Percentiles rank a stretch among this genome's conserved stretches.
These are phyloP conservation scores for Xerocomellus dryophilus DNA, from an alignment of 768 basidiomycete genomes.

Conservation along the genomic window DNA sequence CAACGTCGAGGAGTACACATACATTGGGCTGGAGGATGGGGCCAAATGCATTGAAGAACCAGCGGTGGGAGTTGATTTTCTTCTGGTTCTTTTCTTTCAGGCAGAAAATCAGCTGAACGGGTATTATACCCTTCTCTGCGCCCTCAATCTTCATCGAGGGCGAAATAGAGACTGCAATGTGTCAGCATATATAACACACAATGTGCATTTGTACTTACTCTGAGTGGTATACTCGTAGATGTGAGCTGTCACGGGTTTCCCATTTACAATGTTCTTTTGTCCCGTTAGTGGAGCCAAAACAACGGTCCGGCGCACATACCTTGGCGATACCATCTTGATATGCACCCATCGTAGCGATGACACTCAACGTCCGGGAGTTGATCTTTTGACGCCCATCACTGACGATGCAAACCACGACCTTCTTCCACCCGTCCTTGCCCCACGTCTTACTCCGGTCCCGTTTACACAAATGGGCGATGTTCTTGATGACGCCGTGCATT, in stretches of 20 bases:
- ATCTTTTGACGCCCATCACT: conserved; percentile 85
- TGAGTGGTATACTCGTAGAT: conserved; percentile 95
- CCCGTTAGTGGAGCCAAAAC: conserved; percentile 1
- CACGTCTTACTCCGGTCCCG: conserved; percentile 88
- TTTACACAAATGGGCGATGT: conserved; percentile 84
- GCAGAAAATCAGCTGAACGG: conserved; percentile 91
- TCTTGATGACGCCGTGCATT: conserved; percentile 96
- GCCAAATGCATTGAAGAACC: conserved; percentile 93
- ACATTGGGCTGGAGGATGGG: conserved; percentile 86
- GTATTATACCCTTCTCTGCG: conserved; percentile 74
- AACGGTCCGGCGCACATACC: conserved; percentile 36
- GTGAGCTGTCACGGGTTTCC: conserved; percentile 80
- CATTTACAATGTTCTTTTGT: conserved; percentile 67
- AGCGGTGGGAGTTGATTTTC: conserved; percentile 92
- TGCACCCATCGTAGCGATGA: conserved; percentile 89
- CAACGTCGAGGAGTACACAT: conserved; percentile 88
- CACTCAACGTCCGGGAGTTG: conserved; percentile 76
- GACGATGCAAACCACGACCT: conserved; percentile 92
- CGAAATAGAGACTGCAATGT: conserved; percentile 64
- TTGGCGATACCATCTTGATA: conserved; percentile 95
- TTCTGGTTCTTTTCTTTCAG: conserved; percentile 92
- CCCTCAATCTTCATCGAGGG: conserved; percentile 81
- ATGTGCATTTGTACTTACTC: conserved; percentile 39
- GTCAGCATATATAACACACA: conserved; percentile 6
- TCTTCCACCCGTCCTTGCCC: conserved; percentile 98